Evolutionary conservation across 352 stramenopile genomes (phyloP), one percentile per base, ranked within the genome.

Genomic region (Blastocystis sp.): DNA sequence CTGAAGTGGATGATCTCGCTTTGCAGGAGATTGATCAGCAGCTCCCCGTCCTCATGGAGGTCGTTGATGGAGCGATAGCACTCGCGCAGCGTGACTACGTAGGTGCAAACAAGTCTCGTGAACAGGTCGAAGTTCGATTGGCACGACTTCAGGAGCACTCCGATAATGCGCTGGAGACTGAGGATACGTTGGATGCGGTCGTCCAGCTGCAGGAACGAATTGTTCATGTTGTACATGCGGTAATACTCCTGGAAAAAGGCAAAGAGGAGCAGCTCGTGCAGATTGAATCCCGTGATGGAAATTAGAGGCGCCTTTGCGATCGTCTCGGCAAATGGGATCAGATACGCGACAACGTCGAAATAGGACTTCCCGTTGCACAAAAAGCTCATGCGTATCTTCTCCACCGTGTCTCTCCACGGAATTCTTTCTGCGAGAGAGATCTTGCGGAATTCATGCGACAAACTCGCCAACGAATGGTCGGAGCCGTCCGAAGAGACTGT

Each of bases 1-100:
- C 32, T 46, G 0, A 75, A 46, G n/a, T 75, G 63, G 29, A 75
- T n/a, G 29, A n/a, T 49, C 46, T 75, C 63, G 32, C 63, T 75
- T 29, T 75, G 63, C 21, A 75, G 40, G 0, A 75, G 36, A 51
- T 75, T 40, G 9, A 75, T 4, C 21, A 75, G 32, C 24, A 75
- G 11, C 24, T 53, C 63, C 21, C 63, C 63, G 32, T 75, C 42
- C 7, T 75, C 63, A n/a, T n/a, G 44, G n/a, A 16, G 29, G 7
- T 46, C 46, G 16, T 75, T 53, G 46, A 75, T 51, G 24, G 32
- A n/a, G 24, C 21, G 32, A 29, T 56, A 75, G 36, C 63, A 75
- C 6, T 75, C 63, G 24, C 42, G 67, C 42, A 78, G 48, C 21
- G 57, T 38, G 11, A 61, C 42, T 4, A 46, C 21, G 34, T 57